Conservation (phyloP, 2,329 filamentous ascomycete species). For the Penicillium fuscoglaucum region DNA sequence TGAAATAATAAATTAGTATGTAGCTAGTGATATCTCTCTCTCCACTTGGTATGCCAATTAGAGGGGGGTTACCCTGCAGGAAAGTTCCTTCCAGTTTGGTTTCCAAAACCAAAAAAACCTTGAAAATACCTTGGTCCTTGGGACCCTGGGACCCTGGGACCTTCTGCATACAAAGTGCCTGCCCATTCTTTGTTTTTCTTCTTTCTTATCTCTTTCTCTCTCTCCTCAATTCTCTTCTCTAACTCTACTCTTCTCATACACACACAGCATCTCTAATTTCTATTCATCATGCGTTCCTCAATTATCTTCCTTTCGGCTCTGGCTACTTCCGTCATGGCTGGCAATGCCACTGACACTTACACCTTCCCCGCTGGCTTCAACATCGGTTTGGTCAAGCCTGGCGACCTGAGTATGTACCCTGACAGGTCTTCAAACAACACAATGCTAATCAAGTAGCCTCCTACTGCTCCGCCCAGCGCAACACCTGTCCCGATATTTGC, state of each 20-base stretch:
- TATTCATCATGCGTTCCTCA: conserved; percentile 50
- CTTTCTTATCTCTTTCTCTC: not conserved
- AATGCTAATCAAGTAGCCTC: conserved; percentile 34
- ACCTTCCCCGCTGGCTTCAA: conserved; percentile 46
- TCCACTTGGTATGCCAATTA: conserved; percentile 9
- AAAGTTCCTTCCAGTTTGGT: not conserved
- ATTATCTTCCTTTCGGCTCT: conserved; percentile 50
- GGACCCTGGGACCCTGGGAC: not conserved
- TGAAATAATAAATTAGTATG: too few relatives aligned
- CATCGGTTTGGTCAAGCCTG: conserved; percentile 40
- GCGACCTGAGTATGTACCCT: conserved; percentile 32
- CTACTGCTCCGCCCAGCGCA: conserved; percentile 61
- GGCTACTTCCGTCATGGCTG: conserved; percentile 44
- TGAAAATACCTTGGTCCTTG: not conserved
- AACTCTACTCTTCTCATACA: not conserved
- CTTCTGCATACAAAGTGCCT: conserved; percentile 1
- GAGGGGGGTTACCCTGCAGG: conserved; percentile 5
- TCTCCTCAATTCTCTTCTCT: not conserved
- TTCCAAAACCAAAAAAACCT: not conserved
- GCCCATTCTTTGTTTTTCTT: conserved; percentile 8
- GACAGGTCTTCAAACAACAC: not conserved
- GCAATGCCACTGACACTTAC: conserved; percentile 45
- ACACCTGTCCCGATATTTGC: conserved; percentile 63
- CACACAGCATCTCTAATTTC: conserved; percentile 2
- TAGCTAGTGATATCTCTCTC: not conserved